Percentiles rank a stretch among this genome's conserved stretches.
Conservation (phyloP, 2,329 filamentous ascomycete genomes). For the Helminthosporium solani region DNA sequence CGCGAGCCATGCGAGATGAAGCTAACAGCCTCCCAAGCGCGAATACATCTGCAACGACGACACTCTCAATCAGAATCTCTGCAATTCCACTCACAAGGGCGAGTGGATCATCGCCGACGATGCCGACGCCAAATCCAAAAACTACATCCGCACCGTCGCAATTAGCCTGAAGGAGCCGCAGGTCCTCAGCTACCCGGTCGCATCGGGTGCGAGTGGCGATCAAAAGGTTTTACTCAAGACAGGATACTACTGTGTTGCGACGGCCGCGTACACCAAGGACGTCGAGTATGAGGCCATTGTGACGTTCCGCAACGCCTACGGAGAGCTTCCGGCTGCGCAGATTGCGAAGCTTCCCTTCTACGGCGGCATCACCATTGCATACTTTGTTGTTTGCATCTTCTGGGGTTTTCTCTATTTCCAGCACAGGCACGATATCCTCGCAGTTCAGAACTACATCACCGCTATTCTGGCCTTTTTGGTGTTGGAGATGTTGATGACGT, state of each 20-base stretch:
- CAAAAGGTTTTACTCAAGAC: slow-evolving; percentile 60
- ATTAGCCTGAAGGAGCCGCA: slow-evolving; percentile 76
- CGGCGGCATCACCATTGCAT: slow-evolving; percentile 88
- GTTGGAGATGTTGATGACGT: slow-evolving; percentile 95
- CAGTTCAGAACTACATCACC: slow-evolving; percentile 98
- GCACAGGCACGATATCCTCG: slow-evolving; percentile 87
- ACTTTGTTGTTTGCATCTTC: slow-evolving; percentile 81
- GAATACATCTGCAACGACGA: slow-evolving; percentile 75
- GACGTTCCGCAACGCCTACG: slow-evolving; percentile 94
- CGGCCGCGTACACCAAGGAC: slow-evolving; percentile 65
- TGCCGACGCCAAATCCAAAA: slow-evolving; percentile 69
- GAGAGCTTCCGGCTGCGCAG: slow-evolving; percentile 90
- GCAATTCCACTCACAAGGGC: slow-evolving; percentile 75
- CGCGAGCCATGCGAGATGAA: neutral
- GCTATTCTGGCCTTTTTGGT: slow-evolving; percentile 94
- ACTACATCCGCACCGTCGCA: slow-evolving; percentile 74
- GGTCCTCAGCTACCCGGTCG: slow-evolving; percentile 77
- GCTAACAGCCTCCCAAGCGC: slow-evolving; percentile 48
- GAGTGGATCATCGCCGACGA: slow-evolving; percentile 80
- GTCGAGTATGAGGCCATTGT: slow-evolving; percentile 75
- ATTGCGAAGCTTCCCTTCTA: slow-evolving; percentile 98
- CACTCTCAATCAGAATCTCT: slow-evolving; percentile 67
- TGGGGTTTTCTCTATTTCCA: slow-evolving; percentile 97
- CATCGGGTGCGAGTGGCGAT: slow-evolving; percentile 35
- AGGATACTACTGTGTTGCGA: slow-evolving; percentile 93